Evolutionary conservation across 164 flowering plant species (phyloP), one percentile per base, ranked within the genome.

Genomic region (Magnolia kwangsiensis): DNA sequence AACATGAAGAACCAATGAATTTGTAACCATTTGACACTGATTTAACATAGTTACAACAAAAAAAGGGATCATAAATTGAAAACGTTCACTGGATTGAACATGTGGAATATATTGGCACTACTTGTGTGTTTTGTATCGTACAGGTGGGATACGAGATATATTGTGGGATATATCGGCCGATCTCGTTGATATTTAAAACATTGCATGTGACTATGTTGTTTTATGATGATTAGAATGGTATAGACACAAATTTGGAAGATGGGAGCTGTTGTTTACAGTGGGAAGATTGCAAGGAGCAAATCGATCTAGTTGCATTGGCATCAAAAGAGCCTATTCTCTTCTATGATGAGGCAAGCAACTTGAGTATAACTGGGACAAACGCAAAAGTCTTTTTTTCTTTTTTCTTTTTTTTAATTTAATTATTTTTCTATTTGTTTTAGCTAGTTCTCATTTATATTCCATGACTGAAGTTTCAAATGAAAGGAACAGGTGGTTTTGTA

Each of bases 301-400:
- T 96, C 84, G 96, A 94, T 83, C 59, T 90, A 80, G 89, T 77
- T 81, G 87, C 95, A 69, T 75, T 96, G 77, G 81, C 97, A 78
- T 78, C 90, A 64, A 94, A 91, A 86, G 99, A 96, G 77, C 96
- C 98, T 77, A 94, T 96, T 86, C 96, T 94, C 50, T 94, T 92
- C 82, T 96, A 92, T 86, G 99, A 96, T 85, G 99, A 96, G 93
- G 99, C 91, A 45, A 27, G 76, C 69, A 55, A 31, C 72, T 71
- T 69, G 19, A 49, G n/a, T 71, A 66, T 68, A 58, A 51, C 50
- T 50, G 24, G 59, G 55, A 75, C 51, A 58, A 51, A 61, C 61
- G 69, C 11, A 16, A 50, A 59, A 29, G 23, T 23, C 23, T 9
- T n/a, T 37, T 37, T 31, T 37, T 37, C 4, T 37, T 37, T 5